Conservation (phyloP, 2,329 filamentous ascomycete species). For the Knoxdaviesia proteae region DNA sequence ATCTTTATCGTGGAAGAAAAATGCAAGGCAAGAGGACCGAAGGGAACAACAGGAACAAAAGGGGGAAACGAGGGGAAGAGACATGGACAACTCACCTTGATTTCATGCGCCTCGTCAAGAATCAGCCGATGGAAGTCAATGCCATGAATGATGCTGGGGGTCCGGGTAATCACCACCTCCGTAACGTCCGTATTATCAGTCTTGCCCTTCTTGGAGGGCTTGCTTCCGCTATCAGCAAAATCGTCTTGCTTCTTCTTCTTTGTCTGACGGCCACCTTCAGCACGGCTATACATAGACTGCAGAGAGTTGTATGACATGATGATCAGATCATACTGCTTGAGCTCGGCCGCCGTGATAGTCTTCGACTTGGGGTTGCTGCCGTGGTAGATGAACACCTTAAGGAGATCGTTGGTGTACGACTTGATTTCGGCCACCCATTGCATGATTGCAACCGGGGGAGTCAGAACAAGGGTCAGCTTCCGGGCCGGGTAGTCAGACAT, state of each 20-base stretch:
- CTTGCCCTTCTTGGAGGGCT: too few species aligned
- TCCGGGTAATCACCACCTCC: neutral
- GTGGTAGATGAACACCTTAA: slow-evolving; percentile 83
- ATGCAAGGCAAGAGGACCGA: neutral
- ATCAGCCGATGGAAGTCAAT: slow-evolving; percentile 81
- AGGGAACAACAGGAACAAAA: too few species aligned
- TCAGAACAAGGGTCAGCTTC: slow-evolving; percentile 66
- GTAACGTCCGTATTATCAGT: slow-evolving; percentile 33
- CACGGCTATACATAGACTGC: slow-evolving; percentile 60
- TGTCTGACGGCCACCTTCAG: slow-evolving; percentile 41
- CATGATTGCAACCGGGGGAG: slow-evolving; percentile 85
- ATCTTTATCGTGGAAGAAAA: neutral
- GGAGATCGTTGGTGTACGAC: slow-evolving; percentile 63
- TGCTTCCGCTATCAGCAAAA: too few species aligned
- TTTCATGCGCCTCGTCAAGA: slow-evolving; percentile 86
- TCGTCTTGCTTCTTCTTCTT: slow-evolving; percentile 51
- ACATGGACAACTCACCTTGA: slow-evolving; percentile 37
- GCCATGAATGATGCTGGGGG: slow-evolving; percentile 59
- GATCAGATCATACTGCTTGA: slow-evolving; percentile 76
- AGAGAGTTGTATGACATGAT: slow-evolving; percentile 92
- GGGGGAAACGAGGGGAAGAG: neutral
- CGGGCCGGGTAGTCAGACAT: slow-evolving; percentile 91
- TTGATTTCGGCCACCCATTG: slow-evolving; percentile 78
- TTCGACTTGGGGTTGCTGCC: slow-evolving; percentile 72
- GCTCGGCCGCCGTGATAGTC: slow-evolving; percentile 48